These are phyloP conservation scores for Cavenderia fasciculata DNA, from an alignment of 78 protist species.

Conservation along the genomic window DNA sequence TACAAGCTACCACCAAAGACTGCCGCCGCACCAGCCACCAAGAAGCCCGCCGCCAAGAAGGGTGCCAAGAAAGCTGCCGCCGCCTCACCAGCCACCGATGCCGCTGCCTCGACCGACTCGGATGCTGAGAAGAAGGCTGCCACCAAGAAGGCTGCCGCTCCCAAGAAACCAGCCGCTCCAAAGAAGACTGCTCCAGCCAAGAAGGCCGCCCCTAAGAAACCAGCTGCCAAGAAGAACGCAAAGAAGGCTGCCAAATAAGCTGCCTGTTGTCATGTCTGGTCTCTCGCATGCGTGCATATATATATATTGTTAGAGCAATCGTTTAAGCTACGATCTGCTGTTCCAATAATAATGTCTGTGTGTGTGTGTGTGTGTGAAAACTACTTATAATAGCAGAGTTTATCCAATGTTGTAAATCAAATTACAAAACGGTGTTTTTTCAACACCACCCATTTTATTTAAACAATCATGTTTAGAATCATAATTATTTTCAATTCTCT, in stretches of 20 bases:
- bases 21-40: background rate
- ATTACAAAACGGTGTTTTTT: slow-evolving; percentile 34
- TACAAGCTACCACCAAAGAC: slow-evolving; percentile 45
- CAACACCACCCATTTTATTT: slow-evolving; percentile 39
- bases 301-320: too few relatives aligned
- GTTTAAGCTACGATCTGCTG: too few relatives aligned
- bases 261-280: too few relatives aligned
- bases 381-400: background rate
- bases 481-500: too few relatives aligned
- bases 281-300: too few relatives aligned
- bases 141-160: background rate
- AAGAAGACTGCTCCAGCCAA: background rate
- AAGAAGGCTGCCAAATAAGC: slow-evolving; percentile 1
- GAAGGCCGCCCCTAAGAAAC: slow-evolving; percentile 20
- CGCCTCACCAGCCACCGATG: background rate
- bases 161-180: slow-evolving; percentile 8
- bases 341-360: background rate
- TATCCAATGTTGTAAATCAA: background rate
- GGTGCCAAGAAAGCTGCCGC: slow-evolving; percentile 19
- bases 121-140: background rate
- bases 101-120: background rate
- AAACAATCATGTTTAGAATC: too few relatives aligned
- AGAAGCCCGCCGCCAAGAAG: slow-evolving; percentile 8
- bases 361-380: background rate
- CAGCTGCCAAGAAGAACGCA: slow-evolving; percentile 28